Percentiles rank a stretch among this genome's conserved stretches.
These are phyloP conservation scores for Pseudocercospora fuligena DNA, from an alignment of 2,329 filamentous ascomycete species.

Conservation along the genomic window DNA sequence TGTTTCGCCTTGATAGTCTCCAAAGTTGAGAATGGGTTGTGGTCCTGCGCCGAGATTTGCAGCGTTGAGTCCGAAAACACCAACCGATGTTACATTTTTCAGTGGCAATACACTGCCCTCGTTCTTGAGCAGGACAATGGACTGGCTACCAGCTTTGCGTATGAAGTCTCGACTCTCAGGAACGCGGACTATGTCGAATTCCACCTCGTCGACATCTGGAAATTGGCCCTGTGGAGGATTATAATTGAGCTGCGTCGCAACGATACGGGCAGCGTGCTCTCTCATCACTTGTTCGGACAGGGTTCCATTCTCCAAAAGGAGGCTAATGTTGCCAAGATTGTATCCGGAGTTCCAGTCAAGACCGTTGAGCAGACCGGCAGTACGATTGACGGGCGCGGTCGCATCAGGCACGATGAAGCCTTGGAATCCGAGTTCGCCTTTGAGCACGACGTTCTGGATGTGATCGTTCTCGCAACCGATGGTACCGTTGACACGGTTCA, in stretches of 20 bases:
- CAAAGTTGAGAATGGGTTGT: neutral
- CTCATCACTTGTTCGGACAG: too few species aligned
- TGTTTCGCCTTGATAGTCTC: neutral
- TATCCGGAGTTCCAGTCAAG: too few species aligned
- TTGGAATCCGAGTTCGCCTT: neutral
- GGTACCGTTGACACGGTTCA: neutral
- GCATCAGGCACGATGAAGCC: neutral
- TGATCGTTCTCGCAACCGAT: neutral
- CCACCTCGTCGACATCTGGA: neutral
- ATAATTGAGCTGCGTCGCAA: neutral
- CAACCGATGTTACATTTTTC: conserved; percentile 53
- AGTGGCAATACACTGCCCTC: conserved; percentile 56
- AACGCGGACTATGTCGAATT: too few species aligned
- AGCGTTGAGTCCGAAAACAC: conserved; percentile 47
- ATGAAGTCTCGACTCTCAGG: too few species aligned
- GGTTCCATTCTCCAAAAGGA: too few species aligned
- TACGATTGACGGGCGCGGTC: neutral
- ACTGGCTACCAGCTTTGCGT: neutral
- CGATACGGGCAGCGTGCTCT: too few species aligned
- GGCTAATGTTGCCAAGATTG: too few species aligned
- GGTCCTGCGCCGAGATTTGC: neutral
- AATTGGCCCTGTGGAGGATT: neutral
- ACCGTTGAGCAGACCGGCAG: too few species aligned
- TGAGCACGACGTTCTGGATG: neutral
- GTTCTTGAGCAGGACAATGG: conserved; percentile 54